Evolutionary conservation across 106 monocot genomes (phyloP).

Genomic region (Vanilla planifolia): DNA sequence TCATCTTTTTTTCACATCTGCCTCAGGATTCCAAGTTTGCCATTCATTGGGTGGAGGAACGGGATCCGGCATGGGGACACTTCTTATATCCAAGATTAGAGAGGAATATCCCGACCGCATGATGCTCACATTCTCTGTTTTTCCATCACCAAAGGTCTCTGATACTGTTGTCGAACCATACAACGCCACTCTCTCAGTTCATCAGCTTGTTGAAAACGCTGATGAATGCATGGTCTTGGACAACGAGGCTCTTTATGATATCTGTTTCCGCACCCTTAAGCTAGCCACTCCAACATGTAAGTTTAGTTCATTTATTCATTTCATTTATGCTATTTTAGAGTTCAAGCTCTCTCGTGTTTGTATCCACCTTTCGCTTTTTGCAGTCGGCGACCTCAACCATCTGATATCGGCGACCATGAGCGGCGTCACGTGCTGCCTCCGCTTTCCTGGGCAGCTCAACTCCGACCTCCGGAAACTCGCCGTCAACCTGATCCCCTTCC

Average conservation of each 20-base stretch:
- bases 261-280: slow-evolving; percentile 25
- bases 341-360: no score
- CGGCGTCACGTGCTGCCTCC: slow-evolving; percentile 19
- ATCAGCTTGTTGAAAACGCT: slow-evolving; percentile 28
- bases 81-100: slow-evolving; percentile 13
- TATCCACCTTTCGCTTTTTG: no score
- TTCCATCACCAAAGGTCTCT: slow-evolving; percentile 14
- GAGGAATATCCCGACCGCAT: slow-evolving; percentile 6
- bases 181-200: slow-evolving; percentile 29
- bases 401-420: slow-evolving; percentile 17
- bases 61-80: slow-evolving; percentile 28
- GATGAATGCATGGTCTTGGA: slow-evolving; percentile 22
- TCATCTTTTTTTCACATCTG: no score
- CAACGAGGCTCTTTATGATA: slow-evolving; percentile 19
- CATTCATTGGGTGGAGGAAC: slow-evolving; percentile 26
- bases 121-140: slow-evolving; percentile 11
- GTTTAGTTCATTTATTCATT: neutral
- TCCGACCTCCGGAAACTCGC: slow-evolving; percentile 21
- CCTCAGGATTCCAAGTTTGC: slow-evolving; percentile 28
- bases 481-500: slow-evolving; percentile 24
- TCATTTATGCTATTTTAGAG: neutral
- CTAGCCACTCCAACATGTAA: slow-evolving; percentile 27
- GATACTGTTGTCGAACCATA: slow-evolving; percentile 28
- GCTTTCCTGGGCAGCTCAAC: slow-evolving; percentile 21
- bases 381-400: slow-evolving; percentile 24